phyloP scores from a whole-genome alignment of 768 basidiomycete species.

The Phallus indusiatus region DNA sequence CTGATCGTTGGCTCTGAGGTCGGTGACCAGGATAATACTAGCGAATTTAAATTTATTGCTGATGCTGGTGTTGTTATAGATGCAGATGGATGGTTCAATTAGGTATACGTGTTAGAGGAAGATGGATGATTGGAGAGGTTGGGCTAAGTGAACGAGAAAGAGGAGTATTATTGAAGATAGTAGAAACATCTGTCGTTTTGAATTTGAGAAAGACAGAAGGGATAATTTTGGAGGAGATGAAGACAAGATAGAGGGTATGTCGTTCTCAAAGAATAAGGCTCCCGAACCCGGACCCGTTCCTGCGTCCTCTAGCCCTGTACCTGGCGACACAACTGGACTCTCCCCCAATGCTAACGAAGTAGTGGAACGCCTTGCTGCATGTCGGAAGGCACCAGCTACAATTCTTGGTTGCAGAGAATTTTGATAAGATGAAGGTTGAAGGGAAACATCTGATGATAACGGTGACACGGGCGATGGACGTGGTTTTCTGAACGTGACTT shows the following conservation, averaged over 20 bases:
- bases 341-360: slow-evolving; percentile 3
- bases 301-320: background rate
- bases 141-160: slow-evolving; percentile 4
- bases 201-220: background rate
- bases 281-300: background rate
- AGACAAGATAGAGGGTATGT: background rate
- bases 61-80: background rate
- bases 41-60: background rate
- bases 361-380: slow-evolving; percentile 4
- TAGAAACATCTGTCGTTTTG: background rate
- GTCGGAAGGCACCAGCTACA: slow-evolving; percentile 3
- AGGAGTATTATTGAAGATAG: background rate
- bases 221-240: background rate
- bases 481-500: slow-evolving; percentile 5
- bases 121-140: slow-evolving; percentile 20
- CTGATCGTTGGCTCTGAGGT: slow-evolving; percentile 30
- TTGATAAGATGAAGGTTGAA: background rate
- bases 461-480: background rate
- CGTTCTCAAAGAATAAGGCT: background rate
- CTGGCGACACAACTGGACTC: background rate
- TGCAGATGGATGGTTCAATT: background rate
- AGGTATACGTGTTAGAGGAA: slow-evolving; percentile 12
- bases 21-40: slow-evolving; percentile 25
- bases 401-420: background rate
- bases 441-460: background rate